These are phyloP conservation scores for Pontederia crassipes DNA, from an alignment of 176 grass and related monocot species.

Conservation along the genomic window DNA sequence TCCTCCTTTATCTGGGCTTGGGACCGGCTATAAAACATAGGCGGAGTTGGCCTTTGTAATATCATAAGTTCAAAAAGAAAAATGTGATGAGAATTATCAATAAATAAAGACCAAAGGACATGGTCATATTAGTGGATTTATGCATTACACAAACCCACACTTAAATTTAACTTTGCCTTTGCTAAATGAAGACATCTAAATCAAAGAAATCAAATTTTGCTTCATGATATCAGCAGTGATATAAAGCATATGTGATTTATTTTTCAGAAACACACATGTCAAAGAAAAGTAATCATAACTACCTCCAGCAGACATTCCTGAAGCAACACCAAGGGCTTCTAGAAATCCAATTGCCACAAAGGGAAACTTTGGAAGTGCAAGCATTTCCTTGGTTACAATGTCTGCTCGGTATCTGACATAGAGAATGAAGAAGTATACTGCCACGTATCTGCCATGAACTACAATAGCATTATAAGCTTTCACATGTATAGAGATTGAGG, in stretches of 20 bases:
- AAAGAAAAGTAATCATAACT: constrained; percentile 7
- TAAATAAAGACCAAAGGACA: not conserved
- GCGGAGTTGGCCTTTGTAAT: not conserved
- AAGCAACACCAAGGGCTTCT: constrained; percentile 76
- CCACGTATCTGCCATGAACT: constrained; percentile 44
- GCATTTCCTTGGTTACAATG: constrained; percentile 74
- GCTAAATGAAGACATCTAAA: too few species aligned
- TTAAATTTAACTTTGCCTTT: too few species aligned
- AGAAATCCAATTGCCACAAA: constrained; percentile 62
- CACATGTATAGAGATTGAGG: not conserved
- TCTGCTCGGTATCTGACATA: constrained; percentile 45
- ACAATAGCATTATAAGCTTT: not conserved
- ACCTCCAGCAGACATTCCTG: constrained; percentile 92
- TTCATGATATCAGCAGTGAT: too few species aligned
- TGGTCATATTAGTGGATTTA: too few species aligned
- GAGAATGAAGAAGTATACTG: constrained; percentile 74
- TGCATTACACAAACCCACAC: too few species aligned
- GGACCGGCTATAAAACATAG: too few species aligned
- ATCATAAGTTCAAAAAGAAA: not conserved
- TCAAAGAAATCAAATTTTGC: too few species aligned
- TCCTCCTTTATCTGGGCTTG: too few species aligned
- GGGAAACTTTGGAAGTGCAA: constrained; percentile 60
- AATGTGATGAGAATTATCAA: not conserved
- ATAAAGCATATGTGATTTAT: too few species aligned
- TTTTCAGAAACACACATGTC: too few species aligned